Evolutionary conservation across 768 basidiomycete genomes (phyloP).

Genomic region (Multifurca ochricompacta): DNA sequence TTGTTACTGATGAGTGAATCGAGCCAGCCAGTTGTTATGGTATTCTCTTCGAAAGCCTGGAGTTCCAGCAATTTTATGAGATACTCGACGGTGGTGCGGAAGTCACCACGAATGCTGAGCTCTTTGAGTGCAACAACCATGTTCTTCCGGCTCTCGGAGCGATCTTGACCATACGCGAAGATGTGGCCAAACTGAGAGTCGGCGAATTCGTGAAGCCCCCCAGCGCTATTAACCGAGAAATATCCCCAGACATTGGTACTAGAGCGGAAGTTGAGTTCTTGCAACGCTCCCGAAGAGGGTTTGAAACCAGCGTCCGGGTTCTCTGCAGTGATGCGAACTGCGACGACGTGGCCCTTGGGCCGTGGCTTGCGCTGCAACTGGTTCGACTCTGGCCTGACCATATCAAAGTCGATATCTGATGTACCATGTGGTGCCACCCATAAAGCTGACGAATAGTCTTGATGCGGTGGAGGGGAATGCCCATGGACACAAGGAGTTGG

Average conservation of each 20-base stretch:
- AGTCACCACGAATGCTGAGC: constrained; percentile 96
- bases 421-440: constrained; percentile 86
- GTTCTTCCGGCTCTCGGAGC: constrained; percentile 91
- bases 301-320: constrained; percentile 99
- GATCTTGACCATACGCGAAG: constrained; percentile 97
- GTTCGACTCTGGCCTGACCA: constrained; percentile 80
- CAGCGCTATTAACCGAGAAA: constrained; percentile 93
- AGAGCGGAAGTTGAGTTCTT: constrained; percentile 98
- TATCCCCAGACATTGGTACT: constrained; percentile 99
- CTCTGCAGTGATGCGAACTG: constrained; percentile 98
- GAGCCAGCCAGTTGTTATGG: constrained; percentile 97
- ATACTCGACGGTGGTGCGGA: constrained; percentile 97
- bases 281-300: constrained; percentile 92
- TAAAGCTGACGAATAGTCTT: constrained; percentile 94
- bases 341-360: constrained; percentile 97
- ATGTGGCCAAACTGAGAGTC: constrained; percentile 99
- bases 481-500: constrained; percentile 97
- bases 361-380: constrained; percentile 89
- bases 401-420: constrained; percentile 96
- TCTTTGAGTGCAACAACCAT: constrained; percentile 99
- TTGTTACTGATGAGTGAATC: constrained; percentile 96
- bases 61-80: constrained; percentile 96
- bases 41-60: constrained; percentile 94
- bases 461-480: constrained; percentile 91
- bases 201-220: constrained; percentile 97